Percentiles rank a stretch among this genome's conserved stretches.
These are phyloP conservation scores for Neurospora sp. DNA, from an alignment of 495 filamentous ascomycete genomes.

Conservation along the genomic window DNA sequence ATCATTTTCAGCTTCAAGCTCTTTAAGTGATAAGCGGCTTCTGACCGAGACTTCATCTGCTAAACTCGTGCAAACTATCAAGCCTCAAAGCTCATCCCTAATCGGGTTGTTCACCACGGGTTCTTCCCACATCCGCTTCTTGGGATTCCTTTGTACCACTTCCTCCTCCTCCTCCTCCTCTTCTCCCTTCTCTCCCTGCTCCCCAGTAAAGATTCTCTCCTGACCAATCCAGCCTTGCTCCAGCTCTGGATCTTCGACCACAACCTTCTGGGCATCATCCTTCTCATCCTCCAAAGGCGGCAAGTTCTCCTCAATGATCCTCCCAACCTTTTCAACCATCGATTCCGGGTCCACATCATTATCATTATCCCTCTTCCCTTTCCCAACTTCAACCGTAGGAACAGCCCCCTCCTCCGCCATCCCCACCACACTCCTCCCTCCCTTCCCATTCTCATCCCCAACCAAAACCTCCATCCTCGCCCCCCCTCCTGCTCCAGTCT, in stretches of 20 bases:
- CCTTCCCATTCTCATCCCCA: constrained; percentile 10
- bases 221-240: constrained; percentile 4
- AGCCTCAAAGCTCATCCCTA: constrained; percentile 46
- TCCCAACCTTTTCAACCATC: constrained; percentile 38
- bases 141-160: constrained; percentile 41
- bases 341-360: constrained; percentile 18
- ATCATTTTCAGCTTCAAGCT: neutral
- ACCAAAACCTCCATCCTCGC: constrained; percentile 20
- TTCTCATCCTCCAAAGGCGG: constrained; percentile 6
- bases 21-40: neutral
- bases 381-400: constrained; percentile 25
- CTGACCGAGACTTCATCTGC: neutral
- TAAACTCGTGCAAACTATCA: neutral
- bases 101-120: constrained; percentile 29
- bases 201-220: neutral
- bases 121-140: constrained; percentile 80
- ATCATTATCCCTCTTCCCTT: neutral
- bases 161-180: constrained; percentile 10
- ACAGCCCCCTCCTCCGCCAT: constrained; percentile 40
- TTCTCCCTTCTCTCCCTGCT: neutral
- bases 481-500: constrained; percentile 8
- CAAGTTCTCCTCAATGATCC: constrained; percentile 37
- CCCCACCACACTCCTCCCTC: constrained; percentile 21
- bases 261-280: constrained; percentile 20
- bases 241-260: constrained; percentile 1